Evolutionary conservation across 148 eudicot species (phyloP), one percentile per base, ranked within the genome.

Genomic region (Silene latifolia): DNA sequence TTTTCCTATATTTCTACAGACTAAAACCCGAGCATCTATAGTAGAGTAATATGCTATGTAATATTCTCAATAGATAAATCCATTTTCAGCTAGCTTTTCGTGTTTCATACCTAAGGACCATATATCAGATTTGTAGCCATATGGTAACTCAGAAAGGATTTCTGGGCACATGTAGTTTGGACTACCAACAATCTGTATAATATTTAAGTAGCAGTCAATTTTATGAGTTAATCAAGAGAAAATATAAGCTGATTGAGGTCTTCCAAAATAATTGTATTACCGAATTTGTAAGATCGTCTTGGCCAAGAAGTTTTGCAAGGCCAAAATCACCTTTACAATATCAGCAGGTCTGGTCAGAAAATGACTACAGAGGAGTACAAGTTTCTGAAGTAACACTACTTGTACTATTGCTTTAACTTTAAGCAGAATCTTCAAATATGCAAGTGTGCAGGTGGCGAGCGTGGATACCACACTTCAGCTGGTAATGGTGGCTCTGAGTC

Each of bases 251-350:
- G 54, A 48, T 48, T 19, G 23, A 19, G 20, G 47, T 51, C 54
- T 62, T 51, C 44, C 5, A 6, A 18, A 25, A 42, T 19, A 5
- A 60, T 48, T 18, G 44, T 60, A 68, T 48, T 89, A 89, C 97
- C 86, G 94, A 89, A 58, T 86, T 86, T 66, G 97, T 87, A 59
- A 91, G 92, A 66, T 89, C 90, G 69, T 86, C 95, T 74, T 86
- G 80, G 51, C 83, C 84, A 54, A 93, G 97, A 58, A 93, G 87
- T 82, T 89, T 91, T 25, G 92, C 93, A 21, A 93, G 91, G 71
- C 98, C 98, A 85, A 93, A 91, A 81, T 93, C 98, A 79, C 96
- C 96, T 90, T 74, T 48, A 3, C 51, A 23, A 71, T 51, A 62
- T 42, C 56, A 74, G 25, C 60, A 74, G 18, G 9, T 46, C 21